Evolutionary conservation across 345 rosid genomes (phyloP).

Genomic region (Eucalyptus caleyi): DNA sequence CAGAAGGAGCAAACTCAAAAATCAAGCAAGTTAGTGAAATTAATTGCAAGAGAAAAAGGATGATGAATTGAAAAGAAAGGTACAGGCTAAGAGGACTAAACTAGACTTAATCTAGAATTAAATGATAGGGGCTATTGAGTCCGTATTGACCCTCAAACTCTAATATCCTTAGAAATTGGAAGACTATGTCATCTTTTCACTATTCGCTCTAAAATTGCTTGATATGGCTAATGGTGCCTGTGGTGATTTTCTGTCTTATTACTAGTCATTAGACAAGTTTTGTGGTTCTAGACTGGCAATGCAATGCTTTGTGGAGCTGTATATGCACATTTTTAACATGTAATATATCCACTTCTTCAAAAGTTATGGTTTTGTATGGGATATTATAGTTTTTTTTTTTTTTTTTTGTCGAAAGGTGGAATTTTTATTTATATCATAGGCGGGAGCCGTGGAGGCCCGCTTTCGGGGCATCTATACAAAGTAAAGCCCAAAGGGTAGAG

Average conservation of each 20-base stretch:
- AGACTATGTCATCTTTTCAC: background rate
- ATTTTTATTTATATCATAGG: too few relatives aligned
- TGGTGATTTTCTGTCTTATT: background rate
- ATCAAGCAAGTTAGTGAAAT: background rate
- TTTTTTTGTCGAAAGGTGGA: too few relatives aligned
- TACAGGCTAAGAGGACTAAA: background rate
- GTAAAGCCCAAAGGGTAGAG: too few relatives aligned
- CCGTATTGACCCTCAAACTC: background rate
- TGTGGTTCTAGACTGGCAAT: background rate
- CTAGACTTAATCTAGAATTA: background rate
- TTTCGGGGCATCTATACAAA: too few relatives aligned
- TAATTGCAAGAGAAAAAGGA: background rate
- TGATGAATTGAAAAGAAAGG: background rate
- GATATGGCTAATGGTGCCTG: background rate
- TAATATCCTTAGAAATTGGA: too few relatives aligned
- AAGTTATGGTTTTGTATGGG: background rate
- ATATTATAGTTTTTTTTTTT: background rate
- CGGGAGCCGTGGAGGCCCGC: too few relatives aligned
- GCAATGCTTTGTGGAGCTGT: background rate
- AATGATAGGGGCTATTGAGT: background rate
- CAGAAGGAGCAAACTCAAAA: background rate
- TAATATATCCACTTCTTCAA: too few relatives aligned
- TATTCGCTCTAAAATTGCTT: background rate
- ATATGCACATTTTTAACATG: background rate
- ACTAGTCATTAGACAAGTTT: background rate